Conservation (phyloP, 805 yeast species). For the Teunomyces cretensis region DNA sequence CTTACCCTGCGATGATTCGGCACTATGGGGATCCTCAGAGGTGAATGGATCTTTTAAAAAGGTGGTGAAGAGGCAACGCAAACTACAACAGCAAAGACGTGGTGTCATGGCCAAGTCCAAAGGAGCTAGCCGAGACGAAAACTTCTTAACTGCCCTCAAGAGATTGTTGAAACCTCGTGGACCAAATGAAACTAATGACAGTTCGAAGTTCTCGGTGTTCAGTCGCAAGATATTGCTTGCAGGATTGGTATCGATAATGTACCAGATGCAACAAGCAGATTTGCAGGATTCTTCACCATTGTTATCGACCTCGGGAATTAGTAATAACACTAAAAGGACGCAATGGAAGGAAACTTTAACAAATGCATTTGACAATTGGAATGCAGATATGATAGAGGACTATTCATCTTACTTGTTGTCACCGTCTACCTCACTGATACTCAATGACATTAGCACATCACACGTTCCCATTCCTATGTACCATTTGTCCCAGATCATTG, state of each 20-base stretch:
- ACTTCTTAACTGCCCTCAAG: slow-evolving; percentile 59
- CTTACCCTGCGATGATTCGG: slow-evolving; percentile 42
- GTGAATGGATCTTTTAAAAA: slow-evolving; percentile 39
- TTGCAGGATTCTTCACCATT: slow-evolving; percentile 51
- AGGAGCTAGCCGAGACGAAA: slow-evolving; percentile 11
- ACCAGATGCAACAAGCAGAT: slow-evolving; percentile 72
- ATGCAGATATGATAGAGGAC: slow-evolving; percentile 42
- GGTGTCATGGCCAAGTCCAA: slow-evolving; percentile 1
- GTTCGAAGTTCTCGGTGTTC: slow-evolving; percentile 40
- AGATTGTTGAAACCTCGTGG: slow-evolving; percentile 53
- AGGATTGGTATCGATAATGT: slow-evolving; percentile 65
- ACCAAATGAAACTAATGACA: slow-evolving; percentile 14
- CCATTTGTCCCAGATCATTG: slow-evolving; percentile 70
- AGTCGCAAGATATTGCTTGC: slow-evolving; percentile 67
- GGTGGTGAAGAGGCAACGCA: slow-evolving; percentile 37
- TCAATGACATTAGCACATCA: slow-evolving; percentile 13
- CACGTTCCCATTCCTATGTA: slow-evolving; percentile 49
- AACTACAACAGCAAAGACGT: slow-evolving; percentile 16
- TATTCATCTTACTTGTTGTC: slow-evolving; percentile 10
- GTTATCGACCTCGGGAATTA: slow-evolving; percentile 17
- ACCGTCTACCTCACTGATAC: slow-evolving; percentile 10
- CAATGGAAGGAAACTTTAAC: slow-evolving; percentile 70
- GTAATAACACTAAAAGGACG: slow-evolving; percentile 34
- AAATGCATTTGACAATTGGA: slow-evolving; percentile 72
- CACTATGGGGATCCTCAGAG: slow-evolving; percentile 39